A percentile compares a stretch with the other conserved stretches of the same genome.
These are phyloP conservation scores for Colletotrichum sojae DNA, from an alignment of 2,329 filamentous ascomycete genomes.

Conservation along the genomic window DNA sequence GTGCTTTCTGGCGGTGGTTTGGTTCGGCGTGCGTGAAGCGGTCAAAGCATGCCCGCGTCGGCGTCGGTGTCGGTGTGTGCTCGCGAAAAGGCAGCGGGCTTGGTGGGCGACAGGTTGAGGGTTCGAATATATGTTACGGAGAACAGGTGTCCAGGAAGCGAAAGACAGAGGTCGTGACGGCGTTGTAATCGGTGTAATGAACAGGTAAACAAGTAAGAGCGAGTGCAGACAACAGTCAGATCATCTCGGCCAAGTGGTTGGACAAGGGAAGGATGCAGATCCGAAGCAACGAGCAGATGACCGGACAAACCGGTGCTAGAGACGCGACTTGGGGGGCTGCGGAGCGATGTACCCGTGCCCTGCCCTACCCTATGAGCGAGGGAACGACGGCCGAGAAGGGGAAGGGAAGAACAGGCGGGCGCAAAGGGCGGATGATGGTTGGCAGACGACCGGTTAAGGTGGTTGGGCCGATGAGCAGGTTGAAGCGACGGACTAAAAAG, in stretches of 20 bases:
- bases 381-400: constrained; percentile 24
- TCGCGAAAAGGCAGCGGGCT: constrained; percentile 18
- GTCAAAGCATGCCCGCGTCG: constrained; percentile 32
- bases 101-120: background rate
- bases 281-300: constrained; percentile 31
- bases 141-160: background rate
- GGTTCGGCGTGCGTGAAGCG: constrained; percentile 5
- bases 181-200: background rate
- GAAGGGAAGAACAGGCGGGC: constrained; percentile 36
- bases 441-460: constrained; percentile 13
- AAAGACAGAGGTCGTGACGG: constrained; percentile 1
- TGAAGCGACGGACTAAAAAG: constrained; percentile 34
- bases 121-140: background rate
- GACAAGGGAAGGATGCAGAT: constrained; percentile 33
- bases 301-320: constrained; percentile 21
- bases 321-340: constrained; percentile 14
- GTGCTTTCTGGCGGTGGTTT: constrained; percentile 26
- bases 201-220: background rate
- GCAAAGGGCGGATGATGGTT: constrained; percentile 21
- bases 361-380: background rate
- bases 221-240: constrained; percentile 12
- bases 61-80: constrained; percentile 12
- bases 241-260: constrained; percentile 6
- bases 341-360: constrained; percentile 10
- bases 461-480: constrained; percentile 10